These are phyloP conservation scores for Globisporangium parvum DNA, from an alignment of 352 stramenopile genomes.

Conservation along the genomic window DNA sequence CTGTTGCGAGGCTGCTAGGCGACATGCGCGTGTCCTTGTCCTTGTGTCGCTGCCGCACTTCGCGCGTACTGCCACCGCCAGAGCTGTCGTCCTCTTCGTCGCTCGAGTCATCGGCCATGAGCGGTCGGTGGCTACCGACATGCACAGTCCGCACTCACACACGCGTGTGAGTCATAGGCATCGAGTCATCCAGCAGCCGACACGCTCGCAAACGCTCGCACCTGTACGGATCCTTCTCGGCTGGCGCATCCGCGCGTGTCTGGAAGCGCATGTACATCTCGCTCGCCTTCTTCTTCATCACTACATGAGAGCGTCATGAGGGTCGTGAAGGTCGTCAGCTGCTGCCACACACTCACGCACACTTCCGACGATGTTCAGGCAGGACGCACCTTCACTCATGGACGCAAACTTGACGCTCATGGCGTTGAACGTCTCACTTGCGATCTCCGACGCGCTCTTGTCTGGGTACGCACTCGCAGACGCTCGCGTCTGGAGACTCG, in stretches of 20 bases:
- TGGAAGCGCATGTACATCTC: constrained; percentile 84
- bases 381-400: constrained; percentile 63
- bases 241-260: constrained; percentile 44
- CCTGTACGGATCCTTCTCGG: constrained; percentile 58
- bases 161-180: constrained; percentile 2
- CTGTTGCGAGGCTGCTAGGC: constrained; percentile 10
- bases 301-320: too few relatives aligned
- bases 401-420: constrained; percentile 67
- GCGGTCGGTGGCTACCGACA: constrained; percentile 45
- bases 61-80: neutral
- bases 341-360: too few relatives aligned
- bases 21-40: constrained; percentile 18
- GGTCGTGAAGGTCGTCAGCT: too few relatives aligned
- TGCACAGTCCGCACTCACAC: neutral
- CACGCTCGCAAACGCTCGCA: constrained; percentile 10
- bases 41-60: constrained; percentile 38
- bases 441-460: constrained; percentile 66
- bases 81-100: constrained; percentile 56
- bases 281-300: constrained; percentile 73
- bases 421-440: constrained; percentile 58
- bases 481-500: neutral
- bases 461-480: constrained; percentile 26
- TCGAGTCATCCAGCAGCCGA: too few relatives aligned
- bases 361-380: too few relatives aligned
- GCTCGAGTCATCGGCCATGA: constrained; percentile 66